phyloP scores from a whole-genome alignment of 208 protist genomes.

The Angomonas ambiguus region DNA sequence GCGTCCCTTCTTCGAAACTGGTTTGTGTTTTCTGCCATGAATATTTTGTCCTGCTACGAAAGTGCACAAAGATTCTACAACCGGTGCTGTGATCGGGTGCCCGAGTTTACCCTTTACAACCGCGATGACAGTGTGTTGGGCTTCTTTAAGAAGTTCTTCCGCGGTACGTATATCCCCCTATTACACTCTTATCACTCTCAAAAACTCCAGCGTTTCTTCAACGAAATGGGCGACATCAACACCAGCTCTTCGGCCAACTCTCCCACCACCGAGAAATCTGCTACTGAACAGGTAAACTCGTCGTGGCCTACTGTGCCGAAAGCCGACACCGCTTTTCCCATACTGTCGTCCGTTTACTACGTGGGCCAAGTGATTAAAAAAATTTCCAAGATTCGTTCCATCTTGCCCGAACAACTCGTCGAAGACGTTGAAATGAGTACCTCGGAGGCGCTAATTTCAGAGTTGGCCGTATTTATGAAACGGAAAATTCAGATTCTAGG shows the following conservation, averaged over 20 bases:
- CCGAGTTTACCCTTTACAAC: conserved; percentile 28
- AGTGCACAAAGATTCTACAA: conserved; percentile 57
- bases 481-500: conserved; percentile 57
- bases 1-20: conserved; percentile 57
- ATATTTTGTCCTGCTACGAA: conserved; percentile 81
- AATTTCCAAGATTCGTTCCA: conserved; percentile 36
- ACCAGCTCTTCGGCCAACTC: not conserved
- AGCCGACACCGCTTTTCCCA: conserved; percentile 29
- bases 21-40: conserved; percentile 86
- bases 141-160: conserved; percentile 67
- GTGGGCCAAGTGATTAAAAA: conserved; percentile 71
- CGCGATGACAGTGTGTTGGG: conserved; percentile 51
- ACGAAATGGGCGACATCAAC: conserved; percentile 29
- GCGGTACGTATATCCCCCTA: conserved; percentile 59
- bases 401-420: conserved; percentile 46
- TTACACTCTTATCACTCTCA: conserved; percentile 65
- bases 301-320: conserved; percentile 61
- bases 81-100: conserved; percentile 49
- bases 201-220: conserved; percentile 54
- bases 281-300: not conserved
- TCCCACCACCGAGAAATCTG: not conserved
- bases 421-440: conserved; percentile 60
- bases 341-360: conserved; percentile 72
- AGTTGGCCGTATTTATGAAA: conserved; percentile 67
- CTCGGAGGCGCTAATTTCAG: conserved; percentile 55